phyloP scores from a whole-genome alignment of 192 early-diverging fungal genomes.

The Linnemannia zychae region DNA sequence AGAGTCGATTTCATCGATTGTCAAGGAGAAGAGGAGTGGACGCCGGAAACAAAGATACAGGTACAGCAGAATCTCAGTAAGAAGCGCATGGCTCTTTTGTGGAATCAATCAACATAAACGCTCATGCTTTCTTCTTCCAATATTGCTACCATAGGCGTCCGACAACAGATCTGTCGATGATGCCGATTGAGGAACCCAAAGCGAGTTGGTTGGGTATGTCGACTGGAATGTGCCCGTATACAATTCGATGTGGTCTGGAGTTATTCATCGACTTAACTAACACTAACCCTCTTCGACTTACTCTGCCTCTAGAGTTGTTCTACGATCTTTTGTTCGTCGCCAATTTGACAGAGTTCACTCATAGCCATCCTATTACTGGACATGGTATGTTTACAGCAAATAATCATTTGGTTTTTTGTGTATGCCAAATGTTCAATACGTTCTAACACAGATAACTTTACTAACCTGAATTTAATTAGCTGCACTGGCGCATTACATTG shows the following conservation, averaged over 20 bases:
- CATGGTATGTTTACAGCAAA: conserved; percentile 6
- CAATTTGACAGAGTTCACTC: conserved; percentile 63
- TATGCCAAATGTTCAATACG: background rate
- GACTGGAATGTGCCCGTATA: background rate
- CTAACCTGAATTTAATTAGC: conserved; percentile 1
- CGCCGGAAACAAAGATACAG: conserved; percentile 37
- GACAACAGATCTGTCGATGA: conserved; percentile 36
- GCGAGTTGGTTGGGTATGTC: conserved; percentile 44
- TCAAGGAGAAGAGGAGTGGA: conserved; percentile 32
- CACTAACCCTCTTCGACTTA: background rate
- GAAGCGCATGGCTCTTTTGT: background rate
- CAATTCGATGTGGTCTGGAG: no score
- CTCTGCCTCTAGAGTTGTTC: conserved; percentile 58
- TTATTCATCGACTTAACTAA: background rate
- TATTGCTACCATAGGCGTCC: conserved; percentile 16
- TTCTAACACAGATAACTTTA: background rate
- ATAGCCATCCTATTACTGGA: conserved; percentile 60
- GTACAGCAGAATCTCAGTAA: background rate
- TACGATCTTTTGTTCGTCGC: conserved; percentile 67
- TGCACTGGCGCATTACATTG: conserved; percentile 57
- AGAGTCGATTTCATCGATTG: conserved; percentile 28
- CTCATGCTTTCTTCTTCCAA: background rate
- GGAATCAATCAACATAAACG: background rate
- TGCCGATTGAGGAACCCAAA: conserved; percentile 40
- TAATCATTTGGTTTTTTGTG: background rate